phyloP scores from a whole-genome alignment of 257 asterid species.

The Fraxinus cuspidata region DNA sequence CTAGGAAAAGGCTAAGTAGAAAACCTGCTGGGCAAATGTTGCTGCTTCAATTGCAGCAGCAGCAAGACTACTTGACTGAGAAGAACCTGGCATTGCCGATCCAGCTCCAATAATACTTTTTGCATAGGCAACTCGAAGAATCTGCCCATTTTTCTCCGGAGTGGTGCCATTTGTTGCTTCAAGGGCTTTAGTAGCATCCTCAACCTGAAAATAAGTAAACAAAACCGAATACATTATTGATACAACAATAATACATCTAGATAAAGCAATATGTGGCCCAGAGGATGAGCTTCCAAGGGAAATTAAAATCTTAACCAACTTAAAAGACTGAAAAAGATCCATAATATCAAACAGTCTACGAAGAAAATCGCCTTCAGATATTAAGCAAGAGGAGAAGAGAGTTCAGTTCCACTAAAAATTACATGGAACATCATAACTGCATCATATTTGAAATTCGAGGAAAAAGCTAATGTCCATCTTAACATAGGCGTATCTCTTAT shows the following conservation, averaged over 20 bases:
- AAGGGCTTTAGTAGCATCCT: conserved; percentile 90
- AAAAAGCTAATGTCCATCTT: not conserved
- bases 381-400: conserved; percentile 10
- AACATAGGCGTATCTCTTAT: not conserved
- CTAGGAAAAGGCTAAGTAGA: conserved; percentile 29
- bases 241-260: not conserved
- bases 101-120: conserved; percentile 93
- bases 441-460: not conserved
- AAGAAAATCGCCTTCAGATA: not conserved
- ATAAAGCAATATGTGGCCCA: conserved; percentile 3
- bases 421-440: not conserved
- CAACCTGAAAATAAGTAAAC: conserved; percentile 57
- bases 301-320: not conserved
- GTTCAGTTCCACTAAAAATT: not conserved
- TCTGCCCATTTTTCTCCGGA: conserved; percentile 95
- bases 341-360: conserved; percentile 6
- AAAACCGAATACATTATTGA: conserved; percentile 21
- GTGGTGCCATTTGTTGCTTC: conserved; percentile 92
- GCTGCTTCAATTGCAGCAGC: conserved; percentile 99
- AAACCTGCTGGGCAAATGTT: conserved; percentile 96
- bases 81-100: conserved; percentile 65
- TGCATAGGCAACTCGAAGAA: conserved; percentile 98
- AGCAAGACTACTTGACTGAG: conserved; percentile 94
- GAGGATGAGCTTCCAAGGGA: not conserved
- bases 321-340: not conserved